Evolutionary conservation across 2,329 filamentous ascomycete genomes (phyloP).

Genomic region (Pseudohalonectria lignicola): DNA sequence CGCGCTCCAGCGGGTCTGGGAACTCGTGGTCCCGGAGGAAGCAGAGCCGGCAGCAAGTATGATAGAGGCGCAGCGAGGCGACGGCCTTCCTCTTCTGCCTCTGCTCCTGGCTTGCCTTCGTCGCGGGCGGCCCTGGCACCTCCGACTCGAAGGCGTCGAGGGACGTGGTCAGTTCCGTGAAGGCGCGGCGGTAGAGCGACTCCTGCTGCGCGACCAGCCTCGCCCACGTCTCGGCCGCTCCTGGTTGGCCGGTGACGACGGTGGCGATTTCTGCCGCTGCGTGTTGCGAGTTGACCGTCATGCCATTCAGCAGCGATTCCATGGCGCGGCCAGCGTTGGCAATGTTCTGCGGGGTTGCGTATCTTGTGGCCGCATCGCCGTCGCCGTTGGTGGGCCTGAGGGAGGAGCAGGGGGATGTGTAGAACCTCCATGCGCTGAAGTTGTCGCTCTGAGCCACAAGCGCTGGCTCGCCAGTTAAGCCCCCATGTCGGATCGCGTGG

Average conservation of each 20-base stretch:
- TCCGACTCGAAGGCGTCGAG: neutral
- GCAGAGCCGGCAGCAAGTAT: neutral
- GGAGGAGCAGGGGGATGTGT: neutral
- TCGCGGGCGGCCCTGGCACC: no score
- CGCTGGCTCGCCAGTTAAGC: neutral
- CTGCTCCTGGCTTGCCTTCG: neutral
- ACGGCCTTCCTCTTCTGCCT: neutral
- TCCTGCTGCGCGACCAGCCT: neutral
- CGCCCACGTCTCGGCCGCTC: neutral
- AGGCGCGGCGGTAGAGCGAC: neutral
- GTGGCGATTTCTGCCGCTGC: neutral
- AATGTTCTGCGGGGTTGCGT: slow-evolving; percentile 4
- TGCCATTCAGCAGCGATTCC: slow-evolving; percentile 6
- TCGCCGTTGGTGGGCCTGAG: neutral
- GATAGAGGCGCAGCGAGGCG: neutral
- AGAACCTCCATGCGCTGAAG: slow-evolving; percentile 6
- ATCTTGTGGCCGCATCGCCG: neutral
- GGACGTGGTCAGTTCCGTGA: neutral
- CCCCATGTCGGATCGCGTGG: slow-evolving; percentile 2
- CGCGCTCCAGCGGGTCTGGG: neutral
- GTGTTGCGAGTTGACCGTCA: neutral
- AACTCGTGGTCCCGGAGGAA: neutral
- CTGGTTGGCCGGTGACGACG: neutral
- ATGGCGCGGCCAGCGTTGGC: slow-evolving; percentile 1
- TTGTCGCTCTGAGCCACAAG: neutral